Evolutionary conservation across 257 asterid genomes (phyloP).

Genomic region (Solanum raphanifolium): DNA sequence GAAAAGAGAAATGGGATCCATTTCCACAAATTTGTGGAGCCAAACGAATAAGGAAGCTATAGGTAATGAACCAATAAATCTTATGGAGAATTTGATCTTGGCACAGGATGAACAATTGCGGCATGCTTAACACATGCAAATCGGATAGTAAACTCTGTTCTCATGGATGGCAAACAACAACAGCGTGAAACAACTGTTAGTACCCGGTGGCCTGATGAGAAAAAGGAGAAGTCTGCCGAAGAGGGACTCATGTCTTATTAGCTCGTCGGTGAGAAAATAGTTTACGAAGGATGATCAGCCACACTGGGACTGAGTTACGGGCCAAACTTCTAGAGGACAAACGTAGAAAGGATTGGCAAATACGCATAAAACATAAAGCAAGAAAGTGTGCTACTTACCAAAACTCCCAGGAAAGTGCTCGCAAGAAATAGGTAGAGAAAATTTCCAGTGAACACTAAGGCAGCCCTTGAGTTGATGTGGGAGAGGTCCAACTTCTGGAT

Average conservation of each 20-base stretch:
- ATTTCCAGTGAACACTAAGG: constrained; percentile 34
- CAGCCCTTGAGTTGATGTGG: constrained; percentile 16
- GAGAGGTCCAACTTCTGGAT: constrained; percentile 65
- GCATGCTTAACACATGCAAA: neutral
- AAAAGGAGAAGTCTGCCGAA: neutral
- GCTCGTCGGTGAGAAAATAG: neutral
- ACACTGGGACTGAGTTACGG: neutral
- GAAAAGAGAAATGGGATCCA: neutral
- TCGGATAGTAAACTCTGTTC: neutral
- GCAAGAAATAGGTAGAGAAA: constrained; percentile 37
- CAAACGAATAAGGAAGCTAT: neutral
- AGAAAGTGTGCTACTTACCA: constrained; percentile 26
- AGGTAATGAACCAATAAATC: neutral
- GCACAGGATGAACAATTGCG: neutral
- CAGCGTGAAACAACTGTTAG: neutral
- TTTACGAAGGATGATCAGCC: neutral
- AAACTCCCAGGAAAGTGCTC: constrained; percentile 65
- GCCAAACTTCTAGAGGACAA: neutral
- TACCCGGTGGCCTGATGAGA: neutral
- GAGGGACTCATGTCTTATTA: neutral
- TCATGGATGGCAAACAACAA: neutral
- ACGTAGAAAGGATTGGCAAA: neutral
- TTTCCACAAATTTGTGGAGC: neutral
- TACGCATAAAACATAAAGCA: neutral
- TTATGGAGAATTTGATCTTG: neutral